These are phyloP conservation scores for Myxozyma kluyveri DNA, from an alignment of 805 yeast species.

Conservation along the genomic window DNA sequence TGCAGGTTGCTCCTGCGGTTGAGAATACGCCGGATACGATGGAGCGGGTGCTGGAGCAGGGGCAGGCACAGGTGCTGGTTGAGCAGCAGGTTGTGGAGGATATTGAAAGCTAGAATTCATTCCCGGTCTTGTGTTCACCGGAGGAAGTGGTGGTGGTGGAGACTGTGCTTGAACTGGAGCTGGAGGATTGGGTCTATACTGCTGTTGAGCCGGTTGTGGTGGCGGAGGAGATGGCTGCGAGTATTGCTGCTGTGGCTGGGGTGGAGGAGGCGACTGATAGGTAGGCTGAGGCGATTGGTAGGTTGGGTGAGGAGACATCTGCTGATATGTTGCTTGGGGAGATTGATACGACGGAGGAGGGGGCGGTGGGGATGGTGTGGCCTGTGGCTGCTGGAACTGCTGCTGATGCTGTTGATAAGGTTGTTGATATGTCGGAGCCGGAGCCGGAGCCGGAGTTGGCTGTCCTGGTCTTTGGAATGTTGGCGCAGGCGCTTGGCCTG, in stretches of 20 bases:
- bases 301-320: constrained; percentile 1
- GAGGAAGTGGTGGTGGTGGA: constrained; percentile 3
- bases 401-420: constrained; percentile 18
- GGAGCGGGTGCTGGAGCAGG: constrained; percentile 7
- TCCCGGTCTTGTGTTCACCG: no score
- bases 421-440: background rate
- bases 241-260: background rate
- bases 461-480: constrained; percentile 5
- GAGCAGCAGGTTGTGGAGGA: constrained; percentile 6
- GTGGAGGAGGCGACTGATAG: constrained; percentile 2
- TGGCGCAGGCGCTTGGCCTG: constrained; percentile 11
- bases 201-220: constrained; percentile 3
- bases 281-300: constrained; percentile 2
- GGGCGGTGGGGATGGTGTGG: background rate
- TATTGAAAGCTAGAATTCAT: no score
- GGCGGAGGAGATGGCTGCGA: constrained; percentile 3
- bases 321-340: constrained; percentile 8
- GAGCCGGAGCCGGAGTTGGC: constrained; percentile 4
- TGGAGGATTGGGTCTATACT: constrained; percentile 1
- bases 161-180: constrained; percentile 6
- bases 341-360: background rate
- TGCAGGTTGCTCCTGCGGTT: constrained; percentile 17
- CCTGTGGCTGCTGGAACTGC: background rate
- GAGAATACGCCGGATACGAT: background rate
- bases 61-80: constrained; percentile 9